phyloP scores from a whole-genome alignment of 495 filamentous ascomycete species.

The Aspergillus incahuasiensis region DNA sequence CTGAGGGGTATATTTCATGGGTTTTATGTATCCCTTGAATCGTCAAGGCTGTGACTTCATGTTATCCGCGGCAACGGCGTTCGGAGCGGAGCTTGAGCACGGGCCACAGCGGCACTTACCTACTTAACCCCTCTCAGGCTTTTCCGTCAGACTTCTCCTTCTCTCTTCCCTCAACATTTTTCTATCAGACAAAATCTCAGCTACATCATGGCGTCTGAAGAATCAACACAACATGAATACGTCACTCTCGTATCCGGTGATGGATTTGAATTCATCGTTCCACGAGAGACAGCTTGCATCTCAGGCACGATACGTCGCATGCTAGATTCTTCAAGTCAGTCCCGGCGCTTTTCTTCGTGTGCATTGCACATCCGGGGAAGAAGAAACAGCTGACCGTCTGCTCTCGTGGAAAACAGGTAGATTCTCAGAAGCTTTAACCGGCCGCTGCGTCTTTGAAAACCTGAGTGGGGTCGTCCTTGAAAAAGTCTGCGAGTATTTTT shows the following conservation, averaged over 20 bases:
- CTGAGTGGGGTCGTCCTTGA: conserved; percentile 82
- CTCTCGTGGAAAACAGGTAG: conserved; percentile 42
- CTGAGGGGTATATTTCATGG: neutral
- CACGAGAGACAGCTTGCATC: conserved; percentile 67
- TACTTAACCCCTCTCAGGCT: neutral
- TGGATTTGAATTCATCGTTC: conserved; percentile 82
- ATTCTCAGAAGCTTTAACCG: conserved; percentile 65
- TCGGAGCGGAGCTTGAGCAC: conserved; percentile 24
- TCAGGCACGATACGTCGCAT: conserved; percentile 78
- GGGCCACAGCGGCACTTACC: conserved; percentile 26
- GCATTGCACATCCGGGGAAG: neutral
- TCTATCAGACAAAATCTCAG: conserved; percentile 8
- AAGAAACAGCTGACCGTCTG: neutral
- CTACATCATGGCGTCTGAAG: conserved; percentile 16
- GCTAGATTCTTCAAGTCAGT: conserved; percentile 73
- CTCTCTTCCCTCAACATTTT: neutral
- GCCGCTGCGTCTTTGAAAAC: conserved; percentile 62
- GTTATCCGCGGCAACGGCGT: neutral
- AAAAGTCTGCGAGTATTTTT: conserved; percentile 88
- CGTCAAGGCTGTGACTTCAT: neutral
- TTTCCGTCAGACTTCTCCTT: conserved; percentile 1
- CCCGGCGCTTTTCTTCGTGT: neutral
- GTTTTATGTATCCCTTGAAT: no score
- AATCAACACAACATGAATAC: conserved; percentile 41
- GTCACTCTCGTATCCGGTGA: conserved; percentile 85